Percentiles rank a stretch among this genome's conserved stretches.
phyloP scores from a whole-genome alignment of 768 basidiomycete genomes.

The Neoboletus magnificus region DNA sequence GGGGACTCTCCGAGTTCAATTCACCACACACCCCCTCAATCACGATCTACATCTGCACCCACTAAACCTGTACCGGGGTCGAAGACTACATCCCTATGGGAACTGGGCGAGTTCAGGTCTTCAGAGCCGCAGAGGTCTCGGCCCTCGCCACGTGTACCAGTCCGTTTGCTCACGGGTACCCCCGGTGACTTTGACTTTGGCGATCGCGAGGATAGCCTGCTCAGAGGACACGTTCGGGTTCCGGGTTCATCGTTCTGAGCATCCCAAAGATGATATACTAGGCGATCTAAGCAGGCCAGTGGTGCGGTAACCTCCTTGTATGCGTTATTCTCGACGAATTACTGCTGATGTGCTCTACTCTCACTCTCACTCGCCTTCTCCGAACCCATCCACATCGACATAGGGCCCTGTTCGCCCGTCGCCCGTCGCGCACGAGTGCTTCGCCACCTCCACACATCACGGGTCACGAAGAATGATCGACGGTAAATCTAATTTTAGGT shows the following conservation, averaged over 20 bases:
- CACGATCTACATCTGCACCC: slow-evolving; percentile 7
- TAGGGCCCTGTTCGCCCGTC: background rate
- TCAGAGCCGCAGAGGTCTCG: no score
- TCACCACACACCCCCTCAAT: slow-evolving; percentile 23
- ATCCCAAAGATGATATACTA: slow-evolving; percentile 65
- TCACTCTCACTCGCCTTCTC: slow-evolving; percentile 8
- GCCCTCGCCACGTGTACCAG: no score
- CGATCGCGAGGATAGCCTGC: slow-evolving; percentile 42
- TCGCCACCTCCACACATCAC: slow-evolving; percentile 87
- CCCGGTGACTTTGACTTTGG: slow-evolving; percentile 66
- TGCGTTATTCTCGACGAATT: background rate
- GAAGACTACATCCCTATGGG: slow-evolving; percentile 34
- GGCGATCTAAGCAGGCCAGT: slow-evolving; percentile 65
- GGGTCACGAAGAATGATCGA: no score
- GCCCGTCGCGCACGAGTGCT: slow-evolving; percentile 18
- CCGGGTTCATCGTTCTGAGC: slow-evolving; percentile 4
- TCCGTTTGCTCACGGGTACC: slow-evolving; percentile 24
- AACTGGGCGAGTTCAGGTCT: no score
- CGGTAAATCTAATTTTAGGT: background rate
- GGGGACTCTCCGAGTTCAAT: slow-evolving; percentile 43
- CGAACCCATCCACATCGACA: slow-evolving; percentile 7
- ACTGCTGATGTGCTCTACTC: slow-evolving; percentile 3
- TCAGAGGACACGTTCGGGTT: slow-evolving; percentile 20
- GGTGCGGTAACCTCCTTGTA: slow-evolving; percentile 16
- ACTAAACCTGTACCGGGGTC: background rate